Base-by-base conservation (phyloP, 148 eudicot species). In the Heliamphora exappendiculata region DNA sequence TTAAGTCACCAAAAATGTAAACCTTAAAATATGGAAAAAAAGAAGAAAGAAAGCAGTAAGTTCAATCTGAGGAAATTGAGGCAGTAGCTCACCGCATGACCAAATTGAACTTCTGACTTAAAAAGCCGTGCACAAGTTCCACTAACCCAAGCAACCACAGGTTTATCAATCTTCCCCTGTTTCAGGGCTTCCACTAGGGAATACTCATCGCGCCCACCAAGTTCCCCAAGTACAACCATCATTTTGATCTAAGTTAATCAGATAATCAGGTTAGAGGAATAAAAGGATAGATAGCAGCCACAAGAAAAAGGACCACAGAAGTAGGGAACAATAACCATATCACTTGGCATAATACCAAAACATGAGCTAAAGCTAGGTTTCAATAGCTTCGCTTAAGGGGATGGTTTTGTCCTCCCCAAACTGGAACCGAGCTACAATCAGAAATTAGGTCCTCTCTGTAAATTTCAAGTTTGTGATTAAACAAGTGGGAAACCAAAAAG, bases 91-190 rank as follows among this genome's bases (percentile, higher is more conserved):
- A 95, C 99, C 75, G 99, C 97, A 79, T 95, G 99, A 37, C 99
- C 99, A 83, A 95, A 92, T 82, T 95, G 99, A 80, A 95, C 99
- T 92, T 95, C 99, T 62, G 99, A 95, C 81, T 95, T 92, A 79
- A 94, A 94, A 73, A 94, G 97, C 78, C 83, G 88, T 42, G 98
- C 98, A 82, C 98, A 94, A 72, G 98, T 94, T 81, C 98, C 98
- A 83, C 98, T 94, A 83, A 95, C 99, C 99, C 97, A 95, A 70
- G 97, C 99, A 78, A 91, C 96, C 55, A 95, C 93, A 39, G 97
- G 99, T 72, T 95, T 95, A 60, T 77, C 91, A 66, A 95, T 92
- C 83, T 95, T 95, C 53, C 99, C 97, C 74, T 88, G 93, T 84
- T 92, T 95, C 67, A 95, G 84, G 81, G 99, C 99, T 84, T 95